A percentile compares a stretch with the other conserved stretches of the same genome.
Conservation (phyloP, 2,329 filamentous ascomycete genomes). For the Coniella lustricola region DNA sequence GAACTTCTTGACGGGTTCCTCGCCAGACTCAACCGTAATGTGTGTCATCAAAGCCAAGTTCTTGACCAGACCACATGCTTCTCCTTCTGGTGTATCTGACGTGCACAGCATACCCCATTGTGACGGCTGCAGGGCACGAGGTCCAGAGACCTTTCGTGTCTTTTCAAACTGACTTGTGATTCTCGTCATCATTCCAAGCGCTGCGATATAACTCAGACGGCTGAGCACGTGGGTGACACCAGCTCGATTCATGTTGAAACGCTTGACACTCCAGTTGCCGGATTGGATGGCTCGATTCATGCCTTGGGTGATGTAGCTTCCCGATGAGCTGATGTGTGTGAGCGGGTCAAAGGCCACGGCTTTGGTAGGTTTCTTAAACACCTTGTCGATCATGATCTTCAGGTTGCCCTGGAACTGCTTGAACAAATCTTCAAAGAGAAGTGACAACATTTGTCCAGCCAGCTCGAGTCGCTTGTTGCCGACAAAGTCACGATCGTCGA, state of each 20-base stretch:
- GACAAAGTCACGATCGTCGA: conserved; percentile 96
- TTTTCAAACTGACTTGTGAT: conserved; percentile 99
- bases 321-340: conserved; percentile 75
- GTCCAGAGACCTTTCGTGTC: conserved; percentile 91
- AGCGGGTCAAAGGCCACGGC: conserved; percentile 84
- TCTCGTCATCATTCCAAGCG: conserved; percentile 98
- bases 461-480: conserved; percentile 95
- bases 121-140: conserved; percentile 90
- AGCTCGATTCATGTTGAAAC: conserved; percentile 97
- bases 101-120: conserved; percentile 98
- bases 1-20: conserved; percentile 79
- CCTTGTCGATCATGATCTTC: conserved; percentile 91
- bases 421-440: conserved; percentile 96
- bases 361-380: conserved; percentile 86
- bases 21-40: conserved; percentile 93
- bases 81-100: conserved; percentile 95
- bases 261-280: conserved; percentile 95
- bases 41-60: conserved; percentile 98
- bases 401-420: conserved; percentile 88
- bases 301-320: conserved; percentile 80
- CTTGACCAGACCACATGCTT: conserved; percentile 96
- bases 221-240: conserved; percentile 96
- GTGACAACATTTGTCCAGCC: conserved; percentile 85
- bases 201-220: conserved; percentile 90
- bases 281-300: conserved; percentile 96